phyloP scores from a whole-genome alignment of 805 yeast species.

The Cyberlindnera suaveolens region DNA sequence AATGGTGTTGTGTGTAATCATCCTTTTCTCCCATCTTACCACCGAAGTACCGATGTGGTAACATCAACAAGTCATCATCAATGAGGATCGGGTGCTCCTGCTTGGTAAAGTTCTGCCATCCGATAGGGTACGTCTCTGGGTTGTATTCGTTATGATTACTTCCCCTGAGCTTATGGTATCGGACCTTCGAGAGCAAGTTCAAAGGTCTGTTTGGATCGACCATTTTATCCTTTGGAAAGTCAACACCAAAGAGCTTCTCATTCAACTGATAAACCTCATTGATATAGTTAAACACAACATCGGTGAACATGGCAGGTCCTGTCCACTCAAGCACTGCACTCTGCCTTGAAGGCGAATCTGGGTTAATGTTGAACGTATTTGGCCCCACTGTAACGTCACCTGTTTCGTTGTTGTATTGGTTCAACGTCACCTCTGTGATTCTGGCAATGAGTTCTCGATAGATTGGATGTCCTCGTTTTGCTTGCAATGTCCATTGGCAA shows the following conservation, averaged over 20 bases:
- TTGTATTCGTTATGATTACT: conserved; percentile 8
- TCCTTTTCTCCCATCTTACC: conserved; percentile 38
- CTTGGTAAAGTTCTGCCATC: conserved; percentile 15
- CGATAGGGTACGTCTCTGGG: conserved; percentile 7
- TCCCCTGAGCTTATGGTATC: conserved; percentile 4
- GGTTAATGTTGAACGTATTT: conserved; percentile 29
- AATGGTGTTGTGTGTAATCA: conserved; percentile 54
- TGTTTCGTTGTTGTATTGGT: conserved; percentile 28
- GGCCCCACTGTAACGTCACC: conserved; percentile 20
- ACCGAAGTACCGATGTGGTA: conserved; percentile 60
- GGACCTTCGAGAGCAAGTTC: conserved; percentile 6
- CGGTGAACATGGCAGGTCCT: conserved; percentile 47
- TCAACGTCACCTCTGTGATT: conserved; percentile 45
- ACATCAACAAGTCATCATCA: conserved; percentile 59
- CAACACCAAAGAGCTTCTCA: conserved; percentile 2
- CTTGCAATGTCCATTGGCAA: conserved; percentile 57
- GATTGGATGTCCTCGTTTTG: conserved; percentile 56
- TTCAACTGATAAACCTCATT: conserved; percentile 8
- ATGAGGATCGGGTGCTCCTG: conserved; percentile 11
- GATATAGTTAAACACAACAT: conserved; percentile 34
- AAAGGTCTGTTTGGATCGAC: conserved; percentile 12
- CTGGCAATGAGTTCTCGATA: conserved; percentile 47
- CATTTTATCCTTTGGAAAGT: conserved; percentile 7
- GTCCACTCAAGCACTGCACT: conserved; percentile 54
- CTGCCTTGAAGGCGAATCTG: conserved; percentile 50